These are phyloP conservation scores for Takashimella koratensis DNA, from an alignment of 1,284 basidiomycete genomes.

Conservation along the genomic window DNA sequence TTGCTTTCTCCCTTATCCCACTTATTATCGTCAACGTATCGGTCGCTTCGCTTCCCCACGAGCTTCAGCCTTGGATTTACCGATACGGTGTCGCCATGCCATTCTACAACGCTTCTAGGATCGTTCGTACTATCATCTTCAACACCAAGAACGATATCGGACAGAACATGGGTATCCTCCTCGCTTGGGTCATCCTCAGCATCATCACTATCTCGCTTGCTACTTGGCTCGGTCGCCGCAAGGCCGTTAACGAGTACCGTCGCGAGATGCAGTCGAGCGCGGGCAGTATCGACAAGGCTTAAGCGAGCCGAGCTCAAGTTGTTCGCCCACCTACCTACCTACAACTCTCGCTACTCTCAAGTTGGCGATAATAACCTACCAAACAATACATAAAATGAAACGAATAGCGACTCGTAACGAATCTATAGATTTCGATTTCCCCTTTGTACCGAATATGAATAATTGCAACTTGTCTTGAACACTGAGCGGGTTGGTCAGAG, in stretches of 20 bases:
- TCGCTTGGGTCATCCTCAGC: conserved; percentile 52
- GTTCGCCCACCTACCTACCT: too few species aligned
- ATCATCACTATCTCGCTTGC: conserved; percentile 50
- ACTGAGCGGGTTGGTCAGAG: too few species aligned
- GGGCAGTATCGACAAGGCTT: background rate
- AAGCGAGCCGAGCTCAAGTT: too few species aligned
- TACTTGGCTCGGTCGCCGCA: conserved; percentile 49
- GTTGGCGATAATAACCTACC: too few species aligned
- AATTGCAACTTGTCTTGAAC: too few species aligned
- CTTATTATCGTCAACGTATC: conserved; percentile 68
- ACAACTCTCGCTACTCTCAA: too few species aligned
- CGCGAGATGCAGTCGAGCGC: background rate
- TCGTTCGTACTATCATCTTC: conserved; percentile 64
- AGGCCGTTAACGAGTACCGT: conserved; percentile 34
- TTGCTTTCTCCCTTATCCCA: conserved; percentile 43
- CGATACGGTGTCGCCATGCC: conserved; percentile 58
- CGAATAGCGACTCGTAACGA: too few species aligned
- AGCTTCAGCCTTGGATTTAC: conserved; percentile 64
- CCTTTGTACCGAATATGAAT: too few species aligned
- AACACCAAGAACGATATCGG: conserved; percentile 60
- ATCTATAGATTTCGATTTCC: too few species aligned
- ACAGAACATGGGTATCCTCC: conserved; percentile 52
- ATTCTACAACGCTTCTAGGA: conserved; percentile 64
- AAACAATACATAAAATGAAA: too few species aligned
- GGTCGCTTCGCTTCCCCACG: conserved; percentile 59